Evolutionary conservation across 306 rosid genomes (phyloP).

Genomic region (Oemleria cerasiformis): DNA sequence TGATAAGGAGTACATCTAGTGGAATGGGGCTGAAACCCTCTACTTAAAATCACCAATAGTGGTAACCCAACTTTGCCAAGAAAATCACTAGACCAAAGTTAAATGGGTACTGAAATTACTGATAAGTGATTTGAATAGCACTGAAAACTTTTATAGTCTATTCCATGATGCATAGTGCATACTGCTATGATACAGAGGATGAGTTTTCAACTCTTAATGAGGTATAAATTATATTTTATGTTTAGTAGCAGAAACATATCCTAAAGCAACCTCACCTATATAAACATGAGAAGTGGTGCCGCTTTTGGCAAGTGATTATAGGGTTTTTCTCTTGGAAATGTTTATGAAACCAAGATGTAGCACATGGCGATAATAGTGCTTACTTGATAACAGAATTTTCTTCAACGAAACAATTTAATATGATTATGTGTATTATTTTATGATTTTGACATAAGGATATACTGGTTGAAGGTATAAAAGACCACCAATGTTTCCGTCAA

Average conservation of each 20-base stretch:
- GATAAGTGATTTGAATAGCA: neutral
- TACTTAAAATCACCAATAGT: neutral
- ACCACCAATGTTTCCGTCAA: neutral
- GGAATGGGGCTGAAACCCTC: neutral
- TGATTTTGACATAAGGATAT: neutral
- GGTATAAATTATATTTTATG: neutral
- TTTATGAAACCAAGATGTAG: neutral
- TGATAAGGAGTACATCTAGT: neutral
- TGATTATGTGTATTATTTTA: neutral
- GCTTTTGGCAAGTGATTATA: neutral
- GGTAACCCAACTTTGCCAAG: slow-evolving; percentile 1
- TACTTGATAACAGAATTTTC: neutral
- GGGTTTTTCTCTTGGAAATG: neutral
- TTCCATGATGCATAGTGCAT: neutral
- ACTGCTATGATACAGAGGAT: neutral
- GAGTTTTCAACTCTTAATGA: neutral
- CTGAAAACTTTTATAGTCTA: neutral
- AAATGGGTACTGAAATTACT: neutral
- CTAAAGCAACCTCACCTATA: neutral
- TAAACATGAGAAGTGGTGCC: neutral
- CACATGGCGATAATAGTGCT: neutral
- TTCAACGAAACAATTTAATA: neutral
- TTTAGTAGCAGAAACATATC: neutral
- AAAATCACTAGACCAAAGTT: neutral
- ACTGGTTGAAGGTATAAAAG: neutral